Evolutionary conservation across 2,329 filamentous ascomycete genomes (phyloP), one percentile per base, ranked within the genome.

Genomic region (Aspergillus clavatus): DNA sequence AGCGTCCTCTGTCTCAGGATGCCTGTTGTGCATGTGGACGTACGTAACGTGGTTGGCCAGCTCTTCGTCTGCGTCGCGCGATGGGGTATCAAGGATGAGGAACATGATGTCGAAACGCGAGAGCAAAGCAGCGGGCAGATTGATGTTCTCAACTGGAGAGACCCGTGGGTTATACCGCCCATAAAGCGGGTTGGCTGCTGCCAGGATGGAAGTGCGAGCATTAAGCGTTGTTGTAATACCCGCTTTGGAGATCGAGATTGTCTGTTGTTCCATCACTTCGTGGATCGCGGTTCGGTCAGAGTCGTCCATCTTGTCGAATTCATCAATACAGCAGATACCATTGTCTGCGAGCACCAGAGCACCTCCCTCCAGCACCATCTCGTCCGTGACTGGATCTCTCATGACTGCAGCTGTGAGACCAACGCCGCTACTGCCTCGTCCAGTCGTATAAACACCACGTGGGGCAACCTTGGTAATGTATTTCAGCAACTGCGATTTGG

Each of bases 391-490:
- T 0, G 86, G 86, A 59, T 90, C 86, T 48, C 86, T 82, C 61
- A 87, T 88, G 35, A 90, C 86, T 46, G 88, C 88, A 2, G 86
- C 86, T 16, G 86, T 90, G 40, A 90, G 76, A 79, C 86, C 86
- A 24, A 89, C 86, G 38, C 86, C 86, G 50, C 85, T 89, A 48
- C 84, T 88, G 58, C 86, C 86, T 63, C 88, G 86, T 60, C 86
- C 86, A 48, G 85, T 89, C 2, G 86, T 90, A 69, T 89, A 90
- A 40, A 90, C 84, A 56, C 89, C 90, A 52, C 93, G 87, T 50
- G 93, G 93, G 1, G 93, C 91, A 23, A 98, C 93, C 73, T 98
- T 97, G 54, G 89, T 89, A 65, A 98, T 97, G 68, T 98, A 98
- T 72, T 96, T 97, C 55, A 98, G 79, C 55, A 98, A 75, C 74